These are phyloP conservation scores for Bryoerythrophyllum caledonicum DNA, from an alignment of 225 moss, liverwort and hornwort genomes.

Conservation along the genomic window DNA sequence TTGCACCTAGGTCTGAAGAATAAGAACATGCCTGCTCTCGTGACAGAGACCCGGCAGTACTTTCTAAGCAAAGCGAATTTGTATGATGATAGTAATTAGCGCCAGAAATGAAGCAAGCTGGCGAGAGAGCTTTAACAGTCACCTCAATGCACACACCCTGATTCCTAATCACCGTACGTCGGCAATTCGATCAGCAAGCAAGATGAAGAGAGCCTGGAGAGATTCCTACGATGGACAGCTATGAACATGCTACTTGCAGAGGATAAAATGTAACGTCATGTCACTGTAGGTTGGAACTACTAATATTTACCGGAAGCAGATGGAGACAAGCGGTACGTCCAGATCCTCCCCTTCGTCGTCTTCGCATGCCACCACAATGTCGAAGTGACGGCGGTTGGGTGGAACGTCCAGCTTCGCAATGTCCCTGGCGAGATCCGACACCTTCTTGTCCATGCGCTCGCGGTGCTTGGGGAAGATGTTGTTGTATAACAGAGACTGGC, in stretches of 20 bases:
- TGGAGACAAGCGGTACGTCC: conserved; percentile 65
- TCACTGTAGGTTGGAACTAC: background rate
- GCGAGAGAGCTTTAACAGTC: background rate
- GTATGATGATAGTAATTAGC: background rate
- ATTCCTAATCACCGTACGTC: background rate
- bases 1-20: conserved; percentile 22
- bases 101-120: conserved; percentile 5
- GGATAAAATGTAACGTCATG: background rate
- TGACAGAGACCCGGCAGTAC: background rate
- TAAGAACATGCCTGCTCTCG: background rate
- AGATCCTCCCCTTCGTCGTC: conserved; percentile 59
- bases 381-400: conserved; percentile 57
- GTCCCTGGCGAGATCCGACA: conserved; percentile 51
- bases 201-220: background rate
- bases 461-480: conserved; percentile 66
- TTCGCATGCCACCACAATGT: conserved; percentile 67
- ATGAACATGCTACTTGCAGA: conserved; percentile 17
- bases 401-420: conserved; percentile 53
- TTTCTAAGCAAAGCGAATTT: conserved; percentile 25
- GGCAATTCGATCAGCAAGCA: background rate
- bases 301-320: conserved; percentile 46
- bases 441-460: conserved; percentile 66
- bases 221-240: conserved; percentile 19
- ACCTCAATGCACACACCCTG: background rate
- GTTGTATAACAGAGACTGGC: conserved; percentile 61